Conservation (phyloP, 1,284 basidiomycete species). For the Ganoderma lingzhi region DNA sequence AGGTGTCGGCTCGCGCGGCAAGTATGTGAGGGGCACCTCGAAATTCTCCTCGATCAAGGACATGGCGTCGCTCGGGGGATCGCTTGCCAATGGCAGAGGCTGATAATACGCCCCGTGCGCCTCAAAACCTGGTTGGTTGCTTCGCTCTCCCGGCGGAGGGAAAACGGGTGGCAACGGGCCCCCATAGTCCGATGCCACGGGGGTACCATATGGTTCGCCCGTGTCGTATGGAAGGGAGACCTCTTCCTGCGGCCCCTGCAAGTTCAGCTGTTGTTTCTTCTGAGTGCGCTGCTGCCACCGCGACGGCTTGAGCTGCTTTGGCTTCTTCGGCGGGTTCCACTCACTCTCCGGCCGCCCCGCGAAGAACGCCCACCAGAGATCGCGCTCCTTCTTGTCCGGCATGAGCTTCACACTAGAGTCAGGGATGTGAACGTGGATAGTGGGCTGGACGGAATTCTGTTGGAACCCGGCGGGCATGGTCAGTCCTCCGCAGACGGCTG, state of each 20-base stretch:
- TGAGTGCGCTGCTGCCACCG: constrained; percentile 30
- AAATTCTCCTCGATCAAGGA: constrained; percentile 21
- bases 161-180: constrained; percentile 23
- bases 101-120: neutral
- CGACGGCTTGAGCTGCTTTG: constrained; percentile 40
- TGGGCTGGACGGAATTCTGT: constrained; percentile 73
- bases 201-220: constrained; percentile 11
- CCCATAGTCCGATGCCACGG: no score
- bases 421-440: constrained; percentile 53
- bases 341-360: constrained; percentile 69
- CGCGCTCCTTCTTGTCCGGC: constrained; percentile 74
- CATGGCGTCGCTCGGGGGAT: neutral
- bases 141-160: neutral
- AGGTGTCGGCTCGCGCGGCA: constrained; percentile 63
- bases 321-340: constrained; percentile 66
- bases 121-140: neutral
- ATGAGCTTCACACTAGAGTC: constrained; percentile 48
- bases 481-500: neutral
- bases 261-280: constrained; percentile 46
- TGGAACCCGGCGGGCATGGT: neutral
- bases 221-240: constrained; percentile 30
- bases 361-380: constrained; percentile 82
- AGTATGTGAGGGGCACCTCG: constrained; percentile 18
- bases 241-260: constrained; percentile 30
- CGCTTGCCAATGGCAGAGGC: neutral